Evolutionary conservation across 1,139 yeast genomes (phyloP), one percentile per base, ranked within the genome.

Genomic region (Saccharomyces hybrid): DNA sequence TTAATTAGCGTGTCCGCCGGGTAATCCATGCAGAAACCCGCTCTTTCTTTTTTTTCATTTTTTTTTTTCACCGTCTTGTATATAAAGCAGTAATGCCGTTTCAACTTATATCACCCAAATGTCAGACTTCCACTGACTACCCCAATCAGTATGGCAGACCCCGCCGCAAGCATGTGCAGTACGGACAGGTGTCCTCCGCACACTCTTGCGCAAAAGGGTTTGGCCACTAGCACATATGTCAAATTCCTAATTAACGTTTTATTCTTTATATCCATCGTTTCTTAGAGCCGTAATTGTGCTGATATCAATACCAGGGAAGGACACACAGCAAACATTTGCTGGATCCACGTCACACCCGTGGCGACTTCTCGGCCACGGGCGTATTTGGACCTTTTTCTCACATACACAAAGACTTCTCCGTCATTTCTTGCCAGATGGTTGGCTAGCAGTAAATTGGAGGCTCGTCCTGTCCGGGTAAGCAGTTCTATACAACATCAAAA

Each of bases 241-340:
- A 66, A 66, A 67, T 67, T 67, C 70, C 70, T 67, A 57, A 48
- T 60, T 57, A 60, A 38, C 42, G 58, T 52, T 55, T 58, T 55
- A 47, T 55, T 23, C 47, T 19, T 23, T 46, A 63, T 61, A 56
- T 58, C 62, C 59, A 57, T 54, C 58, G 68, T 38, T 38, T 38
- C 42, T 38, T 38, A 38, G 70, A 63, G 70, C 70, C 70, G 69
- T 60, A 60, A 62, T 66, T 64, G 70, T 67, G 69, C 70, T 62
- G 54, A 67, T 54, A 63, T 55, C 52, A 60, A 60, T 26, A 11
- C 32, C 46, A 29, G 32, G 47, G 47, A 25, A 44, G 47, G 9
- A 44, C 29, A 11, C 14, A 25, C 47, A 13, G 28, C 28, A 23
- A 25, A 23, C 16, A 19, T 6, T 25, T 44, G 47, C 42, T 14